Base-by-base conservation (phyloP, 2,329 filamentous ascomycete genomes). In the Pseudocercospora musae region DNA sequence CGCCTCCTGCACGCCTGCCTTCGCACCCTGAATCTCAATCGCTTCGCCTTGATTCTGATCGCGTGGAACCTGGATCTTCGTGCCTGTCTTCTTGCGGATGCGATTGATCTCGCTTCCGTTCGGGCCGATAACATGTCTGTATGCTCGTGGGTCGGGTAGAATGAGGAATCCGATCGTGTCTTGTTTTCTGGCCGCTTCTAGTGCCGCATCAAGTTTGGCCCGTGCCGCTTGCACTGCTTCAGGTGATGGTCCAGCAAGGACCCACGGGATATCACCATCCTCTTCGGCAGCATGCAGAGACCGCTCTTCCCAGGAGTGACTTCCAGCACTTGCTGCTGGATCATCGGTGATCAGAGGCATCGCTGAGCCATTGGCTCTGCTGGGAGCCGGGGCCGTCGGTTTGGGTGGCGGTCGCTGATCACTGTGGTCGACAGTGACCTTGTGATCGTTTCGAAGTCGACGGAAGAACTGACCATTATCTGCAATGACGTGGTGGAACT, bases 401-500 rank as follows among this genome's bases (percentile, higher is more conserved):
- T 89, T 92, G 42, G 87, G 75, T 5, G 95, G 95, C 3, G 90
- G 81, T 60, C 89, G 80, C 63, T 95, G 87, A 49, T 93, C 92
- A 59, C 87, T 90, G 74, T 98, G 95, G 76, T 98, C 93, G 58
- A 99, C 90, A 0, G 89, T 95, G 68, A 99, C 92, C 69, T 91
- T 89, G 78, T 91, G 85, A 73, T 97, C 90, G 76, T 87, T 93
- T 67, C 90, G 88, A 46, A 99, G 87, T 71, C 87, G 89, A 68
- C 94, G 91, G 89, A 98, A 97, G 80, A 98, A 90, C 70, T 92
- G 89, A 1, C 94, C 95, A 67, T 94, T 93, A 75, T 96, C 94
- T 57, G 91, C 86, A 69, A 99, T 84, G 63, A 84, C 79, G 75
- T 98, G 91, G 80, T 99, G 95, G 63, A 95, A 81, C 70, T 88